Conservation (phyloP, 2,329 filamentous ascomycete genomes). For the Gaeumannomyces sp. region DNA sequence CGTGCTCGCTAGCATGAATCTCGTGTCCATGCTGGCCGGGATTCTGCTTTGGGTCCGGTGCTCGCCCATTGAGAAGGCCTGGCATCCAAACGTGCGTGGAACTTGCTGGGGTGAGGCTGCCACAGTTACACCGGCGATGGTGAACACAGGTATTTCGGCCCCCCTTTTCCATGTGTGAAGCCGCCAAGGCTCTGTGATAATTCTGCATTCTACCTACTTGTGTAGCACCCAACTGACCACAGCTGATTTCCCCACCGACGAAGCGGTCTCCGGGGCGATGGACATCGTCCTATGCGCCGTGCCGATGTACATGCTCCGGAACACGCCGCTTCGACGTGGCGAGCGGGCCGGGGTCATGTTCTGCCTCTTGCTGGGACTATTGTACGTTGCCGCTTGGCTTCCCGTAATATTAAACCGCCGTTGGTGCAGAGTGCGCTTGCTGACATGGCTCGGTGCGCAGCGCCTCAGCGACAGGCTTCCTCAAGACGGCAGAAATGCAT, state of each 20-base stretch:
- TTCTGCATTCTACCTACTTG: too few species aligned
- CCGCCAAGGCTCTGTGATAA: too few species aligned
- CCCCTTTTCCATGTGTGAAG: not conserved
- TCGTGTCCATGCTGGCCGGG: constrained; percentile 3
- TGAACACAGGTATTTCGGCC: not conserved
- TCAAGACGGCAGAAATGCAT: constrained; percentile 6
- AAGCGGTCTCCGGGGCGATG: constrained; percentile 4
- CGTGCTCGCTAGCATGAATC: constrained; percentile 1
- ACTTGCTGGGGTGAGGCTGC: constrained; percentile 2
- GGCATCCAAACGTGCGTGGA: not conserved
- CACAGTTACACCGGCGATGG: not conserved
- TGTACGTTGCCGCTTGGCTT: not conserved
- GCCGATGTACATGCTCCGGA: constrained; percentile 2
- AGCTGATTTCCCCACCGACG: not conserved
- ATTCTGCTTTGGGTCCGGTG: constrained; percentile 4
- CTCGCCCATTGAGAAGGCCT: constrained; percentile 7
- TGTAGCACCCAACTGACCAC: not conserved
- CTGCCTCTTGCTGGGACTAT: constrained; percentile 1
- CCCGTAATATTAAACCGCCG: too few species aligned
- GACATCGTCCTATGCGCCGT: not conserved
- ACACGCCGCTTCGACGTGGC: not conserved
- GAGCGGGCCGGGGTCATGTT: constrained; percentile 2
- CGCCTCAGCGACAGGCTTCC: constrained; percentile 3
- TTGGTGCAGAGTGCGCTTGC: too few species aligned
- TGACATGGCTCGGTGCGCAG: not conserved